phyloP scores from a whole-genome alignment of 164 flowering plant species.

The Protea cynaroides region DNA sequence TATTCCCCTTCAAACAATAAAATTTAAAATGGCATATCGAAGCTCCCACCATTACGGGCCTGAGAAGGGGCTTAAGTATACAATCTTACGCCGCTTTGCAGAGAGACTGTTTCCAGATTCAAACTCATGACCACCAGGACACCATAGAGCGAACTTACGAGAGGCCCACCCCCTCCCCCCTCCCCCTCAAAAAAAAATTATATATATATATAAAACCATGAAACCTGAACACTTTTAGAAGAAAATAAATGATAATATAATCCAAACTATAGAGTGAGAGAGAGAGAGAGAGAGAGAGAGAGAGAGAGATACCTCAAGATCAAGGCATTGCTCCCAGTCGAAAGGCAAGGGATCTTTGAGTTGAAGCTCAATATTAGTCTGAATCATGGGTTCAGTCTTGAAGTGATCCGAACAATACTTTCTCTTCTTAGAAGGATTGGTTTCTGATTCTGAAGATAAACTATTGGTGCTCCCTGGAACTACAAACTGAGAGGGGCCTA shows the following conservation, averaged over 20 bases:
- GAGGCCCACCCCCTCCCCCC: no score
- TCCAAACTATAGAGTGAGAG: neutral
- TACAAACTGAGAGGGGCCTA: constrained; percentile 26
- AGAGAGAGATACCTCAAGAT: constrained; percentile 41
- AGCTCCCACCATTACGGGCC: no score
- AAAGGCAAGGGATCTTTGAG: constrained; percentile 41
- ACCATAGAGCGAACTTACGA: no score
- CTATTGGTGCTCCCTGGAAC: constrained; percentile 8
- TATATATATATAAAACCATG: constrained; percentile 7
- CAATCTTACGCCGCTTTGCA: no score
- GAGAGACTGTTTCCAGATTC: no score
- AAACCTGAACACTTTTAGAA: neutral
- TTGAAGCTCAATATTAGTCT: constrained; percentile 47
- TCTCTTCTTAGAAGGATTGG: constrained; percentile 39
- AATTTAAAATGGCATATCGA: no score
- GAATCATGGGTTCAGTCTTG: constrained; percentile 11
- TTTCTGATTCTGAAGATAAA: constrained; percentile 26
- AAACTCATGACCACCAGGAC: no score
- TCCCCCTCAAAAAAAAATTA: no score
- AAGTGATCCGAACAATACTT: constrained; percentile 30
- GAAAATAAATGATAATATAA: neutral
- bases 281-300: constrained; percentile 6
- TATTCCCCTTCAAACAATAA: neutral
- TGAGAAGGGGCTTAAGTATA: no score
- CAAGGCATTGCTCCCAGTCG: constrained; percentile 73